Evolutionary conservation across 371 early-diverging fungal genomes (phyloP).

Genomic region (Mortierella sp.): DNA sequence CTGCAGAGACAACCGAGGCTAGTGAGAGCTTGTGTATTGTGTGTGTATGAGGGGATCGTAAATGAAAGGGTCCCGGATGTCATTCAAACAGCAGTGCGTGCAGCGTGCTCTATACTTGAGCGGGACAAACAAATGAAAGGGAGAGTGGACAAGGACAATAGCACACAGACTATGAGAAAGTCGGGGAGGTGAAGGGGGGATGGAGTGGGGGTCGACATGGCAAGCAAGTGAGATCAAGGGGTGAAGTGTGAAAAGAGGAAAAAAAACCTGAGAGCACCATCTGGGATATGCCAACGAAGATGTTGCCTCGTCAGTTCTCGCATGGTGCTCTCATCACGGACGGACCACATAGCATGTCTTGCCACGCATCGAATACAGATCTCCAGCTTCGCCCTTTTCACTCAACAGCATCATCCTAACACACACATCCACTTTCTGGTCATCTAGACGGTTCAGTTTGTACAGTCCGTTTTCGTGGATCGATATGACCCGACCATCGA

Average conservation of each 20-base stretch:
- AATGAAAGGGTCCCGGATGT: slow-evolving; percentile 9
- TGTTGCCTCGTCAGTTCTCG: neutral
- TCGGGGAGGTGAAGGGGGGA: neutral
- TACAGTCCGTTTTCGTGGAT: slow-evolving; percentile 90
- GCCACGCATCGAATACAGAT: neutral
- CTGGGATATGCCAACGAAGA: neutral
- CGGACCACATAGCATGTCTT: neutral
- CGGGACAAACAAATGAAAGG: slow-evolving; percentile 22
- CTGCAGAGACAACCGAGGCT: too few relatives aligned
- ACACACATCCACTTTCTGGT: neutral
- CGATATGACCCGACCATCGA: slow-evolving; percentile 94
- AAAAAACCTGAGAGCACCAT: slow-evolving; percentile 15
- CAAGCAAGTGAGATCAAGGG: slow-evolving; percentile 15
- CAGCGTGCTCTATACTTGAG: slow-evolving; percentile 7
- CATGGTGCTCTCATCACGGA: neutral
- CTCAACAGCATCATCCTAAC: neutral
- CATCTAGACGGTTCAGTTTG: slow-evolving; percentile 88
- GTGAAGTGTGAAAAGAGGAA: slow-evolving; percentile 6
- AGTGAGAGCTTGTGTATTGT: too few relatives aligned
- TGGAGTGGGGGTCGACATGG: neutral
- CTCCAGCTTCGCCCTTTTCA: too few relatives aligned
- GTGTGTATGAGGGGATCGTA: too few relatives aligned
- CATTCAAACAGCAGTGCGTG: slow-evolving; percentile 11
- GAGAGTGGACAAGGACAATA: neutral
- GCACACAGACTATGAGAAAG: neutral